Base-by-base conservation (phyloP, 2,329 filamentous ascomycete species). In the Sarocladium oryzae region DNA sequence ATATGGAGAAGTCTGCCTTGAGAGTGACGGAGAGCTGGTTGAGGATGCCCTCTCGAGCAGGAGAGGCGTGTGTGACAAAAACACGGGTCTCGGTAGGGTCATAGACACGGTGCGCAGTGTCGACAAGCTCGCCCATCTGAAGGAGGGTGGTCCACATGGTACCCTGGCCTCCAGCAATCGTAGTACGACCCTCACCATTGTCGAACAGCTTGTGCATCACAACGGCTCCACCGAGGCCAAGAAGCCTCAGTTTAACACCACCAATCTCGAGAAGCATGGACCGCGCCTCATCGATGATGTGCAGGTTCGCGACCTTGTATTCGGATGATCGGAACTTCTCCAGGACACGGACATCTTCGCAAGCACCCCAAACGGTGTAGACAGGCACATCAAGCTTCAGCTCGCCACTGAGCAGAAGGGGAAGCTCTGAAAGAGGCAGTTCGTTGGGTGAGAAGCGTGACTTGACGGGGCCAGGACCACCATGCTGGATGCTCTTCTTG, bases 121-220 rank as follows among this genome's bases (percentile, higher is more conserved):
- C 93, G 51, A 99, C 89, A 48, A 99, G 77, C 72, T 99, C 93
- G 50, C 93, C 93, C 87, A 99, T 99, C 71, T 99, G 93, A 57
- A 99, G 72, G 26, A 99, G 76, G 6, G 93, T 99, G 7, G 93
- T 99, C 93, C 93, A 99, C 93, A 99, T 99, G 41, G 93, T 99
- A 55, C 93, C 93, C 69, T 99, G 93, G 18, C 93, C 93, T 66
- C 93, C 93, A 20, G 93, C 93, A 69, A 99, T 99, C 2, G 95
- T 99, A 49, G 93, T 99, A 69, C 92, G 85, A 54, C 93, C 93
- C 66, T 99, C 93, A 51, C 93, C 93, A 60, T 99, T 99, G 69
- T 99, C 93, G 64, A 99, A 99, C 16, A 99, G 82, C 78, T 99
- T 99, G 78, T 99, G 93, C 90, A 99, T 99, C 54, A 99, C 93